These are phyloP conservation scores for Torulaspora quercuum DNA, from an alignment of 805 yeast species.

Conservation along the genomic window DNA sequence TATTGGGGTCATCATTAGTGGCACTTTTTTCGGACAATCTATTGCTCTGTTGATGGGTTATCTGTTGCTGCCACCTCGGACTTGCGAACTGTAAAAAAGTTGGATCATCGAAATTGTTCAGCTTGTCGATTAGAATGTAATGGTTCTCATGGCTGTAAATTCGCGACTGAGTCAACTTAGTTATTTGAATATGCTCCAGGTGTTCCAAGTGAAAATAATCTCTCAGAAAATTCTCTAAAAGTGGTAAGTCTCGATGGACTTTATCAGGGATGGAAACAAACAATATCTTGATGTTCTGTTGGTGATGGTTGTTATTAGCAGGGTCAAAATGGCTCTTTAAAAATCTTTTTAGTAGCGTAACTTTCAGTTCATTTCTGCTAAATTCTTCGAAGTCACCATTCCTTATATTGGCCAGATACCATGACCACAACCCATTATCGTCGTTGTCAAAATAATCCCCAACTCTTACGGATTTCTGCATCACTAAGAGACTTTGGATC, in stretches of 20 bases:
- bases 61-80: conserved; percentile 12
- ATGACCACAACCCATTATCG: conserved; percentile 38
- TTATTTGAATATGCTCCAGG: conserved; percentile 30
- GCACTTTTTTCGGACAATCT: conserved; percentile 1
- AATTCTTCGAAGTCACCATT: conserved; percentile 39
- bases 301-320: conserved; percentile 7
- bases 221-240: conserved; percentile 32
- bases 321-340: conserved; percentile 26
- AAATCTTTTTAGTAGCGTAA: conserved; percentile 31
- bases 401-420: conserved; percentile 38
- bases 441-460: conserved; percentile 34
- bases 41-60: conserved; percentile 4
- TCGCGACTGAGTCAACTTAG: conserved; percentile 31
- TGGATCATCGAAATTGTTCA: conserved; percentile 32
- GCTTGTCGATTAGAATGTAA: conserved; percentile 31
- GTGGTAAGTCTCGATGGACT: conserved; percentile 30
- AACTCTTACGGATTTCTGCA: conserved; percentile 32
- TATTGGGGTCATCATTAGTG: not conserved
- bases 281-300: conserved; percentile 24
- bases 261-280: conserved; percentile 36
- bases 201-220: conserved; percentile 35
- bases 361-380: conserved; percentile 29
- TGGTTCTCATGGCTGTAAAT: conserved; percentile 35
- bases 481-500: too few relatives aligned
- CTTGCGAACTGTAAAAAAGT: conserved; percentile 28